Evolutionary conservation across 441 rosid species (phyloP).

Genomic region (Brassica balearica): DNA sequence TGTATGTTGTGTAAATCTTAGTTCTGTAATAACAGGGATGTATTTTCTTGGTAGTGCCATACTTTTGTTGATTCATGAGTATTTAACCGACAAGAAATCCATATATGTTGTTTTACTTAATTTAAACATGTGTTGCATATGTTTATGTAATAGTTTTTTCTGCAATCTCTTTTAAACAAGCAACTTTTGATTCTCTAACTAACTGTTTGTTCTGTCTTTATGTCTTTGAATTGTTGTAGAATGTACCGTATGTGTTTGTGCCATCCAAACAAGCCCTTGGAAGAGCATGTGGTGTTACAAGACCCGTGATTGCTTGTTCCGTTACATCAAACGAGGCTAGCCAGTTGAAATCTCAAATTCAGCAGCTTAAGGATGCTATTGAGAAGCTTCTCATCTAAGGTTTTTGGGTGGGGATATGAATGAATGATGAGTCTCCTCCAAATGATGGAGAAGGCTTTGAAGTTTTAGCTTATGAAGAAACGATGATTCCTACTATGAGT

Average conservation of each 20-base stretch:
- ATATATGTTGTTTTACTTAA: not conserved
- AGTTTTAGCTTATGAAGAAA: not conserved
- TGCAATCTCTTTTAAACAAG: not conserved
- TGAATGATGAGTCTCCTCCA: conserved; percentile 60
- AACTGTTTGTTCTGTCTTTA: not conserved
- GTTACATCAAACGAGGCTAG: conserved; percentile 90
- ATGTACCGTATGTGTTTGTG: conserved; percentile 95
- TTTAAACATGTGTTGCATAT: not conserved
- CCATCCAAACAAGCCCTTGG: conserved; percentile 96
- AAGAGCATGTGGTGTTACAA: conserved; percentile 97
- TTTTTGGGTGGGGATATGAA: conserved; percentile 56
- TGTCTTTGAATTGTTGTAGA: conserved; percentile 50
- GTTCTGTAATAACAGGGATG: not conserved
- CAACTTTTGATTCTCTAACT: not conserved
- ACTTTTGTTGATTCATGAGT: not conserved
- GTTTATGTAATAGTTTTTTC: not conserved
- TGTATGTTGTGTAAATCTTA: not conserved
- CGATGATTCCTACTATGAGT: not conserved
- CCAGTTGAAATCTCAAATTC: conserved; percentile 85
- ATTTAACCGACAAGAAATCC: not conserved
- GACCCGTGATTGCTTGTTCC: conserved; percentile 91
- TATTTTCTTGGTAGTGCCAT: not conserved
- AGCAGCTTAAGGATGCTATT: conserved; percentile 91
- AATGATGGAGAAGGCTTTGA: conserved; percentile 67
- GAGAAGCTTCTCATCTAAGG: conserved; percentile 86